Conservation (phyloP, 2,329 filamentous ascomycete genomes). For the Westerdykella ornata region DNA sequence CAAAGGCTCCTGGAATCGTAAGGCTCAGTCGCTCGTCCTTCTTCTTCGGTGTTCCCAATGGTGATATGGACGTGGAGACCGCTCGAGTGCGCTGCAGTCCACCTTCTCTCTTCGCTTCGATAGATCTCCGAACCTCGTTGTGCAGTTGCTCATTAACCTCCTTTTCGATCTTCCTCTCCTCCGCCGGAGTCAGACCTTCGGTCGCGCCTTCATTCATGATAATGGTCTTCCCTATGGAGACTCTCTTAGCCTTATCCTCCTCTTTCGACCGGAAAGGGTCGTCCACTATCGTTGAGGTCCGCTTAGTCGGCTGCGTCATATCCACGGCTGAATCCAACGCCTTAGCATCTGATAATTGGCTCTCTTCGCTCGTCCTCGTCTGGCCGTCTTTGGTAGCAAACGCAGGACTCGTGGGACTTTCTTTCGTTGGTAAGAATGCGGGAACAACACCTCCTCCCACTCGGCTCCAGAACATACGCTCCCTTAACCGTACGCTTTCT, state of each 20-base stretch:
- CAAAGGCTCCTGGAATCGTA: slow-evolving; percentile 30
- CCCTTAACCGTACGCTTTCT: slow-evolving; percentile 79
- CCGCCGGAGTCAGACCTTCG: slow-evolving; percentile 16
- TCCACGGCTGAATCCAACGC: slow-evolving; percentile 18
- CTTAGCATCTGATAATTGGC: slow-evolving; percentile 15
- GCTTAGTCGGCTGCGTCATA: slow-evolving; percentile 14
- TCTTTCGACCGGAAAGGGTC: slow-evolving; percentile 29
- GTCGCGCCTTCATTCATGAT: slow-evolving; percentile 16
- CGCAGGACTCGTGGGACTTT: slow-evolving; percentile 29
- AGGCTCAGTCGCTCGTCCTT: slow-evolving; percentile 32
- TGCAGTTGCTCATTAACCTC: slow-evolving; percentile 33
- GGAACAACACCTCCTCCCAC: slow-evolving; percentile 89
- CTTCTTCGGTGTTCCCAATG: slow-evolving; percentile 14
- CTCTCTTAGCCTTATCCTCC: slow-evolving; percentile 25
- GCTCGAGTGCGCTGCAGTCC: slow-evolving; percentile 18
- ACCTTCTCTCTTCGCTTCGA: slow-evolving; percentile 8
- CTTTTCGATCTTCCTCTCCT: slow-evolving; percentile 32
- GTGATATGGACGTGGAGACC: slow-evolving; percentile 19
- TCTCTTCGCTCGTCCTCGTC: slow-evolving; percentile 27
- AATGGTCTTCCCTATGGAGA: slow-evolving; percentile 36
- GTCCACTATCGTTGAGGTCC: slow-evolving; percentile 22
- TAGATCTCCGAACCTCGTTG: slow-evolving; percentile 23
- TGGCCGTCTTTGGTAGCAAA: slow-evolving; percentile 17
- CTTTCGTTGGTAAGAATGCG: slow-evolving; percentile 38
- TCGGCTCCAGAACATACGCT: slow-evolving; percentile 95